Conservation (phyloP, 139 green algal genomes). For the Tetraselmis chui region DNA sequence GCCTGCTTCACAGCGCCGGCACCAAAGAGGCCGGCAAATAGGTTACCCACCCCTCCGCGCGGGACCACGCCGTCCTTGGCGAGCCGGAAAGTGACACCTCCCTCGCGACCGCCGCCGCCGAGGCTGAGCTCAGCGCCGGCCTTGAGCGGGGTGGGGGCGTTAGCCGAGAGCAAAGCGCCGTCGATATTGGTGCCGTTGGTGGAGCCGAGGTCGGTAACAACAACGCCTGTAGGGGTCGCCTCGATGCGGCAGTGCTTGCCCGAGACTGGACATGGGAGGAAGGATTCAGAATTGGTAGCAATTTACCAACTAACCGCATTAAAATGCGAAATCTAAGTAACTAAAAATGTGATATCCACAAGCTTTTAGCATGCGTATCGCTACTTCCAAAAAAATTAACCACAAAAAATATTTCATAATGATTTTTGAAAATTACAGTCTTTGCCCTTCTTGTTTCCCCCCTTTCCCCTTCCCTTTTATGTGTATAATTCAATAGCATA, state of each 20-base stretch:
- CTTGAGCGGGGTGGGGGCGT: neutral
- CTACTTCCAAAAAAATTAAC: too few relatives aligned
- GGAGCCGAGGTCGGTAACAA: slow-evolving; percentile 3
- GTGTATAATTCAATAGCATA: too few relatives aligned
- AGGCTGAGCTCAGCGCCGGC: neutral
- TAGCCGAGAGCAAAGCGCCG: neutral
- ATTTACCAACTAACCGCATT: too few relatives aligned
- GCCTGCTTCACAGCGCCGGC: neutral
- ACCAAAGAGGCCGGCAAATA: neutral
- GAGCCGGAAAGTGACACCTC: neutral
- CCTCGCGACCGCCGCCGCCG: neutral
- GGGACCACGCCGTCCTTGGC: neutral
- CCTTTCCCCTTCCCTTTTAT: too few relatives aligned
- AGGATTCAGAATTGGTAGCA: too few relatives aligned
- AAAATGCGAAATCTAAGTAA: too few relatives aligned
- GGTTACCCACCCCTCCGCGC: neutral
- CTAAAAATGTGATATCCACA: too few relatives aligned
- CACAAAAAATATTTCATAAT: too few relatives aligned
- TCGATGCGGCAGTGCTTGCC: slow-evolving; percentile 4
- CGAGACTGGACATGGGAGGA: too few relatives aligned
- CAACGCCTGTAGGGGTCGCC: neutral
- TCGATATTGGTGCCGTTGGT: slow-evolving; percentile 2
- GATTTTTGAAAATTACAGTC: too few relatives aligned
- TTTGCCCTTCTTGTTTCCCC: too few relatives aligned
- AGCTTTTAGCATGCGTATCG: too few relatives aligned